Evolutionary conservation across 305 asterid species (phyloP).

Genomic region (Petunia hybrid): DNA sequence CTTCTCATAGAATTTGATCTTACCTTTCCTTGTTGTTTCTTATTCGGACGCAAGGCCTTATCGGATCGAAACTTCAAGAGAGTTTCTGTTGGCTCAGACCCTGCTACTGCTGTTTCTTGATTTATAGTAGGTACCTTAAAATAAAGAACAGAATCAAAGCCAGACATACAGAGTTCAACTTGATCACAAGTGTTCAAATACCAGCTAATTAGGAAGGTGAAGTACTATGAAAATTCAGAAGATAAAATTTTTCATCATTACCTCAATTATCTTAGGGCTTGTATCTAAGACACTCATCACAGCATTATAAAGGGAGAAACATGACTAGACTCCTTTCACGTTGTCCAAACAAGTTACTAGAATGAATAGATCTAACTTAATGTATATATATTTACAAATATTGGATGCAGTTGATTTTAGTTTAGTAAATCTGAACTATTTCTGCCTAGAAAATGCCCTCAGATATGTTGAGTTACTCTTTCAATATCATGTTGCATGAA

Average conservation of each 20-base stretch:
- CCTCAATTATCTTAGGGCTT: not conserved
- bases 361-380: not conserved
- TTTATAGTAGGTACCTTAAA: conserved; percentile 63
- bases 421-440: not conserved
- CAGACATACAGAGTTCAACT: not conserved
- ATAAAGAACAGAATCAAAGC: conserved; percentile 3
- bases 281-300: not conserved
- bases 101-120: conserved; percentile 64
- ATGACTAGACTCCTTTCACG: not conserved
- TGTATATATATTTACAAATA: not conserved
- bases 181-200: not conserved
- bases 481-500: not conserved
- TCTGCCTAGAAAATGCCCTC: not conserved
- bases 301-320: conserved; percentile 1
- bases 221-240: conserved; percentile 16
- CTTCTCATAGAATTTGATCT: conserved; percentile 13
- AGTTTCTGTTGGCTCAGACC: conserved; percentile 56
- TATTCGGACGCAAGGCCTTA: conserved; percentile 50
- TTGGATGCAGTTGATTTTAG: not conserved
- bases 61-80: conserved; percentile 59
- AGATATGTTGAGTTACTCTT: not conserved
- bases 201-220: conserved; percentile 2
- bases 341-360: not conserved
- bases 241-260: not conserved
- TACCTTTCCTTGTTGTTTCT: conserved; percentile 61